phyloP scores from a whole-genome alignment of 495 filamentous ascomycete species.

The Xylaria scruposa region DNA sequence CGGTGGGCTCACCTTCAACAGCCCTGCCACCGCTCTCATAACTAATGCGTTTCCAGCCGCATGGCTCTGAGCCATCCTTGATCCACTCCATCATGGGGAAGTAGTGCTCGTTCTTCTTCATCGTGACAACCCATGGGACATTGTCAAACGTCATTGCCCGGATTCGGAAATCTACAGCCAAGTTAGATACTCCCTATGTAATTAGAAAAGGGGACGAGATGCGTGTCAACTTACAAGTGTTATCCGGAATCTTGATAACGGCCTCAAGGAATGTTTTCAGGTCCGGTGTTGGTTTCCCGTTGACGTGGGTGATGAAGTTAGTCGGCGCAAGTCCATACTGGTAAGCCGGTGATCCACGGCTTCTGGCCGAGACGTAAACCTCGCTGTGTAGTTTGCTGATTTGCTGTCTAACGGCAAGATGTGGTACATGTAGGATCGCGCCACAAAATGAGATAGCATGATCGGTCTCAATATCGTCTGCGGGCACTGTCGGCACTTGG shows the following conservation, averaged over 20 bases:
- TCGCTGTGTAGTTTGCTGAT: conserved; percentile 96
- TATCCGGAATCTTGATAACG: conserved; percentile 87
- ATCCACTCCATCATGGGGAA: conserved; percentile 90
- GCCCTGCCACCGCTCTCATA: conserved; percentile 65
- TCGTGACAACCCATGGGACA: conserved; percentile 95
- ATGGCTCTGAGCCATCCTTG: conserved; percentile 67
- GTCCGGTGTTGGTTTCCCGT: conserved; percentile 81
- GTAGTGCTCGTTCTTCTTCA: conserved; percentile 99
- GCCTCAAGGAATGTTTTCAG: conserved; percentile 79
- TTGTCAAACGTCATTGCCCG: conserved; percentile 96
- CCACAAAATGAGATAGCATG: conserved; percentile 94
- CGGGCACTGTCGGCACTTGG: conserved; percentile 83
- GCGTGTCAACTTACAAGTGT: conserved; percentile 71
- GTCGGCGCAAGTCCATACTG: conserved; percentile 94
- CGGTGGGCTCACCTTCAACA: conserved; percentile 55
- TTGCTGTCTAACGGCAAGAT: conserved; percentile 96
- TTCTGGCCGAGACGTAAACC: conserved; percentile 91
- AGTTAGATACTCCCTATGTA: conserved; percentile 26
- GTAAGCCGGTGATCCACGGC: conserved; percentile 84
- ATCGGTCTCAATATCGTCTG: conserved; percentile 90
- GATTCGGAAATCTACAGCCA: conserved; percentile 77
- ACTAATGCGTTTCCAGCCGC: conserved; percentile 74
- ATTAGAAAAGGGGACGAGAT: conserved; percentile 5
- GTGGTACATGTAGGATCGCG: conserved; percentile 88
- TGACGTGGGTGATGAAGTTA: conserved; percentile 96